Percentiles rank a stretch among this genome's conserved stretches.
phyloP scores from a whole-genome alignment of 257 asterid genomes.

The Solanum lycopersicoides region DNA sequence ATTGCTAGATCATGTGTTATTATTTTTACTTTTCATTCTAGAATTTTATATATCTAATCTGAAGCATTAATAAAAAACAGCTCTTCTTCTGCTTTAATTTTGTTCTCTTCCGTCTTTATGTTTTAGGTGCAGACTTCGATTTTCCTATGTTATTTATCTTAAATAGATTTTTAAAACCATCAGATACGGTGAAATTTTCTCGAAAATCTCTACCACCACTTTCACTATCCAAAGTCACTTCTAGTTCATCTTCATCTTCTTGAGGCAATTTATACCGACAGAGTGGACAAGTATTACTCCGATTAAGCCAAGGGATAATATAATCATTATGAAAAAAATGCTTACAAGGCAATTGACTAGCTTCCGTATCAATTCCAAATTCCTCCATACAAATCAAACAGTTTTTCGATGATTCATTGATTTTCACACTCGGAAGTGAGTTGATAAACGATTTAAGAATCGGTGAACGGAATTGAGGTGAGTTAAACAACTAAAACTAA shows the following conservation, averaged over 20 bases:
- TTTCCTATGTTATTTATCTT: too few relatives aligned
- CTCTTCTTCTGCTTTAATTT: too few relatives aligned
- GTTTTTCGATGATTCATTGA: conserved; percentile 7
- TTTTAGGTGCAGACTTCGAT: too few relatives aligned
- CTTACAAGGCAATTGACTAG: conserved; percentile 30
- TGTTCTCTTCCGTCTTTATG: too few relatives aligned
- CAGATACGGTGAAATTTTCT: background rate
- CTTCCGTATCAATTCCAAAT: background rate
- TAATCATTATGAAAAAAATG: conserved; percentile 37
- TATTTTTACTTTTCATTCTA: too few relatives aligned
- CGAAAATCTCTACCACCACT: background rate
- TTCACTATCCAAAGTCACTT: background rate
- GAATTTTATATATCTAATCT: too few relatives aligned
- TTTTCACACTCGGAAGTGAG: conserved; percentile 13
- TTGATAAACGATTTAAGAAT: conserved; percentile 16
- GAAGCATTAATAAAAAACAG: too few relatives aligned
- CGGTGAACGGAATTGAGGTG: conserved; percentile 1
- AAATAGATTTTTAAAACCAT: too few relatives aligned
- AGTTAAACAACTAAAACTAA: background rate
- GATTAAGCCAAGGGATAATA: conserved; percentile 32
- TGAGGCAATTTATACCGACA: background rate
- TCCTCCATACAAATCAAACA: conserved; percentile 18
- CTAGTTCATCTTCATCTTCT: background rate
- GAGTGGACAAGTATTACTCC: background rate
- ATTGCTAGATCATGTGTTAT: too few relatives aligned